phyloP scores from a whole-genome alignment of 352 stramenopile genomes.

The Globisporangium rhizosaccharum region DNA sequence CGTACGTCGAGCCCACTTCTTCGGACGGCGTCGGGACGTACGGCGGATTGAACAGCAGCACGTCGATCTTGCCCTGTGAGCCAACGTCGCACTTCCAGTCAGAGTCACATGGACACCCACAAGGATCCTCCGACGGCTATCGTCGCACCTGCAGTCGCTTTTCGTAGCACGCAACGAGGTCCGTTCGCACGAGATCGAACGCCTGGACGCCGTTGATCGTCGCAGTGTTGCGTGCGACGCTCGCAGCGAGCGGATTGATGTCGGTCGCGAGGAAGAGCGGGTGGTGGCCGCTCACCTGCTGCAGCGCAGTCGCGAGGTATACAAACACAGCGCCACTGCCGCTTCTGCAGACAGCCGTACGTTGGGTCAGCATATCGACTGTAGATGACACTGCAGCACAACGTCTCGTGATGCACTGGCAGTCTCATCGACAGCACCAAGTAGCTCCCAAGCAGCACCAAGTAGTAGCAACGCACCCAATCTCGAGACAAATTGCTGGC shows the following conservation, averaged over 20 bases:
- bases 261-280: slow-evolving; percentile 86
- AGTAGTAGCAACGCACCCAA: slow-evolving; percentile 44
- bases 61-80: slow-evolving; percentile 72
- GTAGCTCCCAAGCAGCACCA: not conserved
- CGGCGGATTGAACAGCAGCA: slow-evolving; percentile 98
- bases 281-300: slow-evolving; percentile 38
- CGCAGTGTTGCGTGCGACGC: slow-evolving; percentile 80
- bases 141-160: slow-evolving; percentile 37
- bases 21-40: slow-evolving; percentile 96
- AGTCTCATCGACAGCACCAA: not conserved
- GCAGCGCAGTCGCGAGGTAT: slow-evolving; percentile 76
- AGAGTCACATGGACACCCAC: too few relatives aligned
- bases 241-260: slow-evolving; percentile 89
- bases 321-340: slow-evolving; percentile 59
- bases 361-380: not conserved
- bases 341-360: slow-evolving; percentile 28
- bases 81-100: not conserved
- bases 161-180: slow-evolving; percentile 73
- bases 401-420: not conserved
- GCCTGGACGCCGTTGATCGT: slow-evolving; percentile 66
- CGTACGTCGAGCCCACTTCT: slow-evolving; percentile 90
- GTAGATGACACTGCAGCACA: not conserved
- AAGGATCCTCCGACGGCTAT: too few relatives aligned
- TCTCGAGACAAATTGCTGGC: slow-evolving; percentile 84
- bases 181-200: slow-evolving; percentile 81